Evolutionary conservation across 2,329 filamentous ascomycete species (phyloP), one percentile per base, ranked within the genome.

Genomic region (Pseudogymnoascus sp.): DNA sequence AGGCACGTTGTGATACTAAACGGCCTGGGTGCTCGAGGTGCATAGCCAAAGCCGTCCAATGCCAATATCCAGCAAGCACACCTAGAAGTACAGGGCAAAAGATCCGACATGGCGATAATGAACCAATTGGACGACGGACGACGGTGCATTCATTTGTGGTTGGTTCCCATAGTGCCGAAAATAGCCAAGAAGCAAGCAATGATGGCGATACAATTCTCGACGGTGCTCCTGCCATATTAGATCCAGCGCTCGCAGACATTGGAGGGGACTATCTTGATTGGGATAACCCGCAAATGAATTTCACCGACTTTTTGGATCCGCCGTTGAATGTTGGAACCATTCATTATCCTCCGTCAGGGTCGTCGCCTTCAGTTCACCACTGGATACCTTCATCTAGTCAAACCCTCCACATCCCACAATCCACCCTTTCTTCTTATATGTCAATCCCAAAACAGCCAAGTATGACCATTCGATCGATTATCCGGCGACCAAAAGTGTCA

Each of bases 11-110:
- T 65, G 75, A 78, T 69, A 73, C 73, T 21, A 69, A 61, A 56
- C 69, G 66, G 53, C 76, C 76, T 2, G 38, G 66, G 68, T 78
- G 77, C 69, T 75, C 75, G 46, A 73, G 75, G 62, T 79, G 77
- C 64, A 66, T 66, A 56, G 64, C 64, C 44, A 77, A 74, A 66
- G 72, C 62, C 25, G 67, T 73, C 56, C 67, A 72, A 62, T 79
- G 77, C 62, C 70, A 69, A n/a, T 78, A 78, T 70, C 70, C 74
- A 28, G 62, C 65, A 8, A 70, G 63, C 28, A 60, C 64, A 28
- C 25, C 64, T 10, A 68, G 64, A 65, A 12, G 1, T 18, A 64
- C 28, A 25, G 53, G 37, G 18, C 44, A 60, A 62, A 66, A 44
- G 38, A 61, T 18, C 61, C 64, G 63, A 31, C 25, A 64, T 7